Conservation (phyloP, 2,329 filamentous ascomycete species). For the Penicillium sp. region DNA sequence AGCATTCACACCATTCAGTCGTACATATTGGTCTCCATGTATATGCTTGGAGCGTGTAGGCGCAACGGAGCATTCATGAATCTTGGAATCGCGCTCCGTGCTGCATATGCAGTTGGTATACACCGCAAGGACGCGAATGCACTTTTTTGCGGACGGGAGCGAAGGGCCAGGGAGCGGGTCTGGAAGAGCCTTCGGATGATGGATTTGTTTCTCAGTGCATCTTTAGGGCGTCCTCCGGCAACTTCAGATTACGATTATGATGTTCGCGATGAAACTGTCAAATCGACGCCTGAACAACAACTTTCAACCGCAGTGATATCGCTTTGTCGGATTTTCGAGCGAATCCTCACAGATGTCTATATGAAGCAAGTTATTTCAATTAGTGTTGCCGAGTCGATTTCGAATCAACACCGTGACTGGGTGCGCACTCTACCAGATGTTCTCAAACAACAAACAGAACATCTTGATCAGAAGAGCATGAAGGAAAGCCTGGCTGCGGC, state of each 20-base stretch:
- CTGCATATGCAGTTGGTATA: slow-evolving; percentile 57
- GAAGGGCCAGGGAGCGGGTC: slow-evolving; percentile 51
- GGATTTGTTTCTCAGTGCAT: slow-evolving; percentile 57
- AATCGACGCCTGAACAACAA: slow-evolving; percentile 40
- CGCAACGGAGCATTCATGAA: slow-evolving; percentile 59
- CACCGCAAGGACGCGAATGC: slow-evolving; percentile 58
- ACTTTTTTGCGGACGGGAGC: slow-evolving; percentile 50
- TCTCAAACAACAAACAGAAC: slow-evolving; percentile 52
- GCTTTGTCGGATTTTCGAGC: slow-evolving; percentile 48
- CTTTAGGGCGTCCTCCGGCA: slow-evolving; percentile 57
- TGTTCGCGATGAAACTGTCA: slow-evolving; percentile 37
- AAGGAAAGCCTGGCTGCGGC: slow-evolving; percentile 50
- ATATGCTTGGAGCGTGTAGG: slow-evolving; percentile 56
- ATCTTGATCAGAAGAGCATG: slow-evolving; percentile 44
- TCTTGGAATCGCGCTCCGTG: slow-evolving; percentile 56
- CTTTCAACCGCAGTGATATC: slow-evolving; percentile 55
- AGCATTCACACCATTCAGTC: slow-evolving; percentile 57
- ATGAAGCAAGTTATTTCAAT: slow-evolving; percentile 49
- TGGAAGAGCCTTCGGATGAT: slow-evolving; percentile 59
- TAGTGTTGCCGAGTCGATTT: slow-evolving; percentile 47
- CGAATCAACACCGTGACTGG: slow-evolving; percentile 48
- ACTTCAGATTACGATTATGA: slow-evolving; percentile 57
- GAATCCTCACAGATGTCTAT: slow-evolving; percentile 48
- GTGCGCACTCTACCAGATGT: slow-evolving; percentile 48
- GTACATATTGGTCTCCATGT: slow-evolving; percentile 56